Conservation (phyloP, 2,329 filamentous ascomycete species). For the Aspergillus japonicus region DNA sequence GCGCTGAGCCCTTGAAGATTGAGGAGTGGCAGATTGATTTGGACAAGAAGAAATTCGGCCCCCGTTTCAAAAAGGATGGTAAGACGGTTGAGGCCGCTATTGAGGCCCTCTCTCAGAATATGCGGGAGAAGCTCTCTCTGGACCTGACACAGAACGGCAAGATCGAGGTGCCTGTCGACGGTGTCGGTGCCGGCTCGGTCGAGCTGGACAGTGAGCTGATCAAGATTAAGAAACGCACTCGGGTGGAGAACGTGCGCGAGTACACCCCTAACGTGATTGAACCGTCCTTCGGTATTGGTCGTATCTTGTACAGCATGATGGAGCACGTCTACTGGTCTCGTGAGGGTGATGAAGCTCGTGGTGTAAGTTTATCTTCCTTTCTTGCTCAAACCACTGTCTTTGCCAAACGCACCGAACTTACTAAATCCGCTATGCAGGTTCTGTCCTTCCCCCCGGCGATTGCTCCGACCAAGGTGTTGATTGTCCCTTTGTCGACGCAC, state of each 20-base stretch:
- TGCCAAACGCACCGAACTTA: slow-evolving; percentile 11
- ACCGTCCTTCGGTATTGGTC: slow-evolving; percentile 94
- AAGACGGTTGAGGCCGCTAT: slow-evolving; percentile 81
- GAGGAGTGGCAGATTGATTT: slow-evolving; percentile 87
- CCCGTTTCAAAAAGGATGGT: slow-evolving; percentile 90
- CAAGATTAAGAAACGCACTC: slow-evolving; percentile 77
- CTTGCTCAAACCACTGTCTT: background rate
- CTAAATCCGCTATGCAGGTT: slow-evolving; percentile 47
- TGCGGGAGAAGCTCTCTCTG: slow-evolving; percentile 76
- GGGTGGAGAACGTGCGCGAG: slow-evolving; percentile 79
- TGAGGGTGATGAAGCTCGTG: slow-evolving; percentile 77
- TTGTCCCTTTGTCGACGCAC: slow-evolving; percentile 84
- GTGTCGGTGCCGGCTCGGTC: slow-evolving; percentile 67
- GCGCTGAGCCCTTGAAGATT: slow-evolving; percentile 72
- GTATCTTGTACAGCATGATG: slow-evolving; percentile 87
- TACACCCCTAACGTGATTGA: slow-evolving; percentile 96
- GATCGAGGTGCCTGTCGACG: slow-evolving; percentile 71
- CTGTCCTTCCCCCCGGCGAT: slow-evolving; percentile 73
- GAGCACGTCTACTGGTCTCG: slow-evolving; percentile 97
- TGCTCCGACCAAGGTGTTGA: slow-evolving; percentile 91
- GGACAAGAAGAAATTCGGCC: slow-evolving; percentile 94
- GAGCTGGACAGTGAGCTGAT: slow-evolving; percentile 78
- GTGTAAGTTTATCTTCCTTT: slow-evolving; percentile 59
- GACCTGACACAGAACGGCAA: slow-evolving; percentile 72
- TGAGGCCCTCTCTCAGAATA: slow-evolving; percentile 71